Percentiles rank a stretch among this genome's conserved stretches.
Evolutionary conservation across 495 filamentous ascomycete genomes (phyloP).

Genomic region (Xylaria curta): DNA sequence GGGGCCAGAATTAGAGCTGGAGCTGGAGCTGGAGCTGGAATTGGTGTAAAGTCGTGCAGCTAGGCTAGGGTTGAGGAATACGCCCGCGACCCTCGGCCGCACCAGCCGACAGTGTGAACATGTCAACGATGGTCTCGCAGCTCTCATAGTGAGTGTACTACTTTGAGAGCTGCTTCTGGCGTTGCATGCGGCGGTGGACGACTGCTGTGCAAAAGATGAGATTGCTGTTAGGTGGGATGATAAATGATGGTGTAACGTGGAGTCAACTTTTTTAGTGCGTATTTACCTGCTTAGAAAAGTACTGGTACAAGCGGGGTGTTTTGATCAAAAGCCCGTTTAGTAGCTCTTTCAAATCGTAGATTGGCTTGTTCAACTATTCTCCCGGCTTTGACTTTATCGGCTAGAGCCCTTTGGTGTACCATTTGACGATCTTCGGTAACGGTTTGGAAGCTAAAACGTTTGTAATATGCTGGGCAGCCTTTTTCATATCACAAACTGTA

Average conservation of each 20-base stretch:
- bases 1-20: slow-evolving; percentile 27
- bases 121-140: slow-evolving; percentile 28
- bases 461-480: no score
- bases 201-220: not conserved
- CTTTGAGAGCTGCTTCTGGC: slow-evolving; percentile 1
- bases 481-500: no score
- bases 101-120: slow-evolving; percentile 35
- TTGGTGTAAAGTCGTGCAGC: slow-evolving; percentile 30
- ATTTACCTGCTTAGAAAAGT: no score
- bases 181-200: not conserved
- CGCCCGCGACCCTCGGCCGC: slow-evolving; percentile 22
- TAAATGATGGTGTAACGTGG: not conserved
- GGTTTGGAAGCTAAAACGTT: no score
- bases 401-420: no score
- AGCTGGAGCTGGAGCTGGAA: slow-evolving; percentile 24
- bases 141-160: slow-evolving; percentile 34
- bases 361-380: no score
- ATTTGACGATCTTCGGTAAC: no score
- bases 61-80: slow-evolving; percentile 18
- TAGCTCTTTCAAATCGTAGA: no score
- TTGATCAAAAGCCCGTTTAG: no score
- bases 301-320: no score
- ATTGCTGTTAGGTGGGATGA: not conserved
- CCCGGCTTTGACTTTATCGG: no score
- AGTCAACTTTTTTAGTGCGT: not conserved